Conservation (phyloP, 345 rosid genomes). For the Syzygium oleosum region DNA sequence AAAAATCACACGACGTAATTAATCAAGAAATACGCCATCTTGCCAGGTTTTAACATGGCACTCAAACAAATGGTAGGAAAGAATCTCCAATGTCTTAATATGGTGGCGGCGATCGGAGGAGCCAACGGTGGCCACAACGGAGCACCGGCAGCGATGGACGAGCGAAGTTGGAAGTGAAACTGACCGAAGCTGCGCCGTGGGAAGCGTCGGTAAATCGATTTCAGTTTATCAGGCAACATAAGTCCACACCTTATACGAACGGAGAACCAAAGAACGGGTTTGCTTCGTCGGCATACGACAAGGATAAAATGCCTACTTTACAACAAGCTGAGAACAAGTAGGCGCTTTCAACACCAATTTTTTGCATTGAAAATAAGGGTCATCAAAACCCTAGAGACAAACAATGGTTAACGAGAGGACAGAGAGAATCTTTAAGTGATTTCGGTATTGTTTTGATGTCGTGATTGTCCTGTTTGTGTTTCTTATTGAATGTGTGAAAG, state of each 20-base stretch:
- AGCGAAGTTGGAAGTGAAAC: neutral
- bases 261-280: too few species aligned
- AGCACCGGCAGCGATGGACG: neutral
- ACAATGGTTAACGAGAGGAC: neutral
- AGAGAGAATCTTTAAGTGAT: neutral
- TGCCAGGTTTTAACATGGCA: neutral
- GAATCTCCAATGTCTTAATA: neutral
- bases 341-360: neutral
- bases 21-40: neutral
- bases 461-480: neutral
- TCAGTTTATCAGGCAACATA: neutral
- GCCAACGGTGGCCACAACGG: neutral
- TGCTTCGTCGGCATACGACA: neutral
- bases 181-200: neutral
- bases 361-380: neutral
- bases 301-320: neutral
- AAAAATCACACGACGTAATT: neutral
- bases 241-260: neutral
- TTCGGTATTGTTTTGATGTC: neutral
- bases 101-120: neutral
- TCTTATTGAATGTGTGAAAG: neutral
- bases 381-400: neutral
- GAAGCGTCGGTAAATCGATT: neutral
- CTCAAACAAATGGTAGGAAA: neutral
- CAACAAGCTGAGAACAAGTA: neutral